These are phyloP conservation scores for Pleurotus eryngii DNA, from an alignment of 768 basidiomycete genomes.

Conservation along the genomic window DNA sequence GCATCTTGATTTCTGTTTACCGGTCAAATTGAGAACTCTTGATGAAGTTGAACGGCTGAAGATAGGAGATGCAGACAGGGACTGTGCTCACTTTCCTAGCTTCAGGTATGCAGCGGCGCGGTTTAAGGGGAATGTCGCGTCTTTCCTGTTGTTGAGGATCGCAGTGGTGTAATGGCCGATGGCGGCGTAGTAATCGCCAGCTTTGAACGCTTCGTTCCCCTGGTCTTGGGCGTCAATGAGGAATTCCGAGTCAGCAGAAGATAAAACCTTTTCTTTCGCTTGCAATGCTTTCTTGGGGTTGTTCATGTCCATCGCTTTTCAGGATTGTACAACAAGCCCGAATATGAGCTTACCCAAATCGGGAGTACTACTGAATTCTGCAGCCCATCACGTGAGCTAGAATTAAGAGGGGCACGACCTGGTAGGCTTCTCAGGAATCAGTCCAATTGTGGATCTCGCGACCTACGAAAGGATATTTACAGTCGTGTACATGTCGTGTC, in stretches of 20 bases:
- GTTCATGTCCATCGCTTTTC: neutral
- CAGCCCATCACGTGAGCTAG: no score
- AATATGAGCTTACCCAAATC: no score
- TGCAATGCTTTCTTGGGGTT: neutral
- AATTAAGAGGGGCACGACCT: no score
- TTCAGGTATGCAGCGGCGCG: slow-evolving; percentile 91
- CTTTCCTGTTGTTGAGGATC: slow-evolving; percentile 62
- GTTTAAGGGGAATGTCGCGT: slow-evolving; percentile 82
- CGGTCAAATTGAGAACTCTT: neutral
- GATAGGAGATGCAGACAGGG: slow-evolving; percentile 4
- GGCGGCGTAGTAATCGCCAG: slow-evolving; percentile 71
- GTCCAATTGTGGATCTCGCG: no score
- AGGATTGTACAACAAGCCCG: no score
- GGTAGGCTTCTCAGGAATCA: no score
- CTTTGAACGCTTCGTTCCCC: slow-evolving; percentile 89
- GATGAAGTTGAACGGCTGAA: slow-evolving; percentile 12
- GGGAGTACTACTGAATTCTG: no score
- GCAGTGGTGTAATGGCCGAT: slow-evolving; percentile 87
- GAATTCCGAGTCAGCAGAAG: neutral
- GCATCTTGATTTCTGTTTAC: slow-evolving; percentile 67
- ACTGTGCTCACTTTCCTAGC: slow-evolving; percentile 81
- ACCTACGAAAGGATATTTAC: no score
- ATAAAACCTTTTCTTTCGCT: slow-evolving; percentile 3
- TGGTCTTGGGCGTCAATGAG: slow-evolving; percentile 23
- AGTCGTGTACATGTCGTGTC: no score